Conservation (phyloP, 2,329 filamentous ascomycete genomes). For the Sarocladium strictum region DNA sequence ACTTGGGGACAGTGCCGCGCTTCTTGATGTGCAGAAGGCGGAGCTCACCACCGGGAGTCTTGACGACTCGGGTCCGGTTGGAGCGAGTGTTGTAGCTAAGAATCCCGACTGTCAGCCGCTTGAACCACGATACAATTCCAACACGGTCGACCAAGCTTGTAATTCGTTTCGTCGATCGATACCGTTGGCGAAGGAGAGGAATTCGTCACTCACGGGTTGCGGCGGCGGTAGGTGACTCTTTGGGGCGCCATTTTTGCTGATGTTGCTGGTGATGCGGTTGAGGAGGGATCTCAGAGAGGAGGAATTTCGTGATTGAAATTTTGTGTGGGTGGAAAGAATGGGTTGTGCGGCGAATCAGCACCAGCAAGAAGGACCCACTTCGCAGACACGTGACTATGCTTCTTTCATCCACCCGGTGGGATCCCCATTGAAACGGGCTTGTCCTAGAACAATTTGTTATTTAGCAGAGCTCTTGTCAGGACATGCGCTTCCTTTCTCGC, state of each 20-base stretch:
- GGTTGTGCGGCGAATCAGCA: conserved; percentile 32
- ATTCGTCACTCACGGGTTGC: conserved; percentile 63
- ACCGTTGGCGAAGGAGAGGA: conserved; percentile 12
- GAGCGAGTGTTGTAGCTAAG: conserved; percentile 92
- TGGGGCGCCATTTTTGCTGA: conserved; percentile 53
- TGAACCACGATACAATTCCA: not conserved
- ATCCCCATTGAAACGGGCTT: too few species aligned
- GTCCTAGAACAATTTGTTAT: too few species aligned
- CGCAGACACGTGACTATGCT: conserved; percentile 12
- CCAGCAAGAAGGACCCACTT: conserved; percentile 9
- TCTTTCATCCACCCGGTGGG: too few species aligned
- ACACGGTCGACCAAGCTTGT: conserved; percentile 12
- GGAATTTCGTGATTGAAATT: conserved; percentile 38
- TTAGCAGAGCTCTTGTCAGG: too few species aligned
- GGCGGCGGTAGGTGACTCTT: conserved; percentile 65
- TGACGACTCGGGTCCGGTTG: conserved; percentile 93
- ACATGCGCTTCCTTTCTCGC: too few species aligned
- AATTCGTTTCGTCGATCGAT: conserved; percentile 11
- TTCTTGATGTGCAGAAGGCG: conserved; percentile 99
- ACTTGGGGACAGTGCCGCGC: conserved; percentile 96
- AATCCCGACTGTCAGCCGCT: conserved; percentile 13
- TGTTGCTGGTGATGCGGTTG: conserved; percentile 26
- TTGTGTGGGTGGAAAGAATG: conserved; percentile 33
- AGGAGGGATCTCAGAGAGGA: conserved; percentile 27
- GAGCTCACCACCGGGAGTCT: conserved; percentile 94